Base-by-base conservation (phyloP, 2,329 filamentous ascomycete species). In the Penicillium sp. region DNA sequence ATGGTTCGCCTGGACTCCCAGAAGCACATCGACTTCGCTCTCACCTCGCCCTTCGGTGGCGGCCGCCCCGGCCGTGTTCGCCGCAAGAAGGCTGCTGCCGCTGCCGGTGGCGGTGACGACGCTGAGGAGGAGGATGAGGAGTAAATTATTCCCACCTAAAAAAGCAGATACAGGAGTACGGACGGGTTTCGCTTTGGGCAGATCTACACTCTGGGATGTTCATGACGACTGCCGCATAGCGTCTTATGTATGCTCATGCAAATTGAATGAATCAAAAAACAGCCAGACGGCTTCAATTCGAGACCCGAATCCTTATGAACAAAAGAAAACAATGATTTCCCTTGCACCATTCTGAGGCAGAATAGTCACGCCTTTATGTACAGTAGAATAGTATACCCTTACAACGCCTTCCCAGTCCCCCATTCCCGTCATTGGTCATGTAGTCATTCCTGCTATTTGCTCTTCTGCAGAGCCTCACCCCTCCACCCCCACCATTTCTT, bases 21-120 rank as follows among this genome's bases (percentile, higher is more conserved):
- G 89, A 99, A 99, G 91, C 94, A 99, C 89, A 97, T 99, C 75
- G 94, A 99, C 86, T 97, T 99, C 80, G 86, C 94, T 63, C 87
- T 99, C 67, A 95, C 89, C 82, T 97, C 93, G 77, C 93, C 94
- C 78, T 97, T 96, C 75, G 94, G 94, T 81, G 92, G 92, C 78
- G 94, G 94, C 77, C 92, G 94, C 73, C 91, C 92, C 73, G 94
- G 94, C 71, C 94, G 94, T 87, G 93, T 97, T 76, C 88, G 91
- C 81, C 95, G 94, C 87, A 99, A 97, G 94, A 99, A 97, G 92
- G 91, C 92, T 79, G 93, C 91, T 85, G 91, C 94, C 70, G 91
- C 92, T 61, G 91, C 95, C 83, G 88, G 88, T 79, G 77, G 78
- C 46, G 75, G 74, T 33, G 74, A 70, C 39, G 68, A 72, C 56